phyloP scores from a whole-genome alignment of 352 stramenopile species.

The Phytopythium aichiense region DNA sequence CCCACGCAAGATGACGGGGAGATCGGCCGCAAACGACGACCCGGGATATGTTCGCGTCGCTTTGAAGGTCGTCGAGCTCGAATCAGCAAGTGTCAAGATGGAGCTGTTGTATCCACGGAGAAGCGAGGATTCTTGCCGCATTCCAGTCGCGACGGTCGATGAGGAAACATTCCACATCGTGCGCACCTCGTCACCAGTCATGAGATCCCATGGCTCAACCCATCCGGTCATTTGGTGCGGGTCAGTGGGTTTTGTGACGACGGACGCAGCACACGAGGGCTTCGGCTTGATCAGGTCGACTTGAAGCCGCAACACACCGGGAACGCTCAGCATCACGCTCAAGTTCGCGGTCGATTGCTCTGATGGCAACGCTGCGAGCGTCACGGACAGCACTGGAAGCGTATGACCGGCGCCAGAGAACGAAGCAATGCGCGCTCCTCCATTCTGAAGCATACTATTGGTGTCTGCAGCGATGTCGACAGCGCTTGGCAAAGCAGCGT shows the following conservation, averaged over 20 bases:
- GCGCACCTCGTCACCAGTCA: constrained; percentile 24
- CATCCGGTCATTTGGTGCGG: constrained; percentile 38
- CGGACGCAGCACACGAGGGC: constrained; percentile 24
- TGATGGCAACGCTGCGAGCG: constrained; percentile 17
- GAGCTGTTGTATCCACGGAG: constrained; percentile 32
- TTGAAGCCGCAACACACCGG: constrained; percentile 20
- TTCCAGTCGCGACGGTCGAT: constrained; percentile 10
- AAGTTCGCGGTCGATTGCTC: constrained; percentile 5
- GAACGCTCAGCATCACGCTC: constrained; percentile 16
- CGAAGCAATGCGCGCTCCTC: constrained; percentile 18
- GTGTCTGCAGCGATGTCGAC: constrained; percentile 23
- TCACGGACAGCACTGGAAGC: constrained; percentile 27
- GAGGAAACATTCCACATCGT: constrained; percentile 23
- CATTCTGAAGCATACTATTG: constrained; percentile 15
- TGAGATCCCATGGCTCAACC: constrained; percentile 41
- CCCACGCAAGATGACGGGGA: constrained; percentile 38
- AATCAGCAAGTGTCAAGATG: constrained; percentile 23
- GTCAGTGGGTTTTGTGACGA: constrained; percentile 13
- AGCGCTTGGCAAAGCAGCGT: constrained; percentile 16
- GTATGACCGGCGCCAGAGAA: constrained; percentile 14
- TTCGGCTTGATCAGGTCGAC: constrained; percentile 28
- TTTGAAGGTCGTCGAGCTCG: constrained; percentile 12
- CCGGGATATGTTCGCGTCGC: constrained; percentile 29
- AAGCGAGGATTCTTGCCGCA: constrained; percentile 29
- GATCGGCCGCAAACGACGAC: constrained; percentile 27